Evolutionary conservation across 768 basidiomycete genomes (phyloP), one percentile per base, ranked within the genome.

Genomic region (Filobasidium floriforme): DNA sequence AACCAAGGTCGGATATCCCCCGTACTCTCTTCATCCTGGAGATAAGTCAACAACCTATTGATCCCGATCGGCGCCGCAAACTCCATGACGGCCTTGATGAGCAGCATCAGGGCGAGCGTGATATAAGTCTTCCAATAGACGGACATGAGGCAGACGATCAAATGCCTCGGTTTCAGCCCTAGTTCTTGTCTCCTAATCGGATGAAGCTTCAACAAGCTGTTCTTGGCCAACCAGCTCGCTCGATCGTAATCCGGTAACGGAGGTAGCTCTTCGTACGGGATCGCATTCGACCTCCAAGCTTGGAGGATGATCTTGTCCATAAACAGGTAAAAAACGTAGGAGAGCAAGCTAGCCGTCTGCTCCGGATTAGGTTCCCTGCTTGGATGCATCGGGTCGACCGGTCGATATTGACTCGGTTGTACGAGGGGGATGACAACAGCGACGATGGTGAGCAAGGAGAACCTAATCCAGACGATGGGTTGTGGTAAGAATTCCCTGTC

Each of bases 1-100:
- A 88, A 83, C 84, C 87, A 88, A 0, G 88, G 88, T 41, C 82
- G 82, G 37, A 87, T 75, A 7, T 76, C 70, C 0, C 85, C 81
- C 5, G 46, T 49, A 26, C 76, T 81, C 65, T 81, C 71, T 2
- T 85, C 85, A 0, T 11, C 18, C 1, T 12, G 19, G 19, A 69
- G 61, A 43, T 46, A 85, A 43, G 83, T 73, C 49, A 82, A 60
- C 1, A 84, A 71, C 54, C 80, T 66, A 67, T 82, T 81, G 71
- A 82, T 80, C 29, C 73, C 79, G 41, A 80, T 62, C 2, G 81
- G 79, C 22, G 75, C 75, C 1, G 78, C 74, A 59, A 81, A 78
- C 72, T 69, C 82, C 18, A 70, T 67, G 72, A 77, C 61, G 18
- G 70, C 67, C 37, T 71, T 70, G 24, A 71, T 43, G 15, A 71